Evolutionary conservation across 345 rosid species (phyloP).

Genomic region (Populus deltoides): DNA sequence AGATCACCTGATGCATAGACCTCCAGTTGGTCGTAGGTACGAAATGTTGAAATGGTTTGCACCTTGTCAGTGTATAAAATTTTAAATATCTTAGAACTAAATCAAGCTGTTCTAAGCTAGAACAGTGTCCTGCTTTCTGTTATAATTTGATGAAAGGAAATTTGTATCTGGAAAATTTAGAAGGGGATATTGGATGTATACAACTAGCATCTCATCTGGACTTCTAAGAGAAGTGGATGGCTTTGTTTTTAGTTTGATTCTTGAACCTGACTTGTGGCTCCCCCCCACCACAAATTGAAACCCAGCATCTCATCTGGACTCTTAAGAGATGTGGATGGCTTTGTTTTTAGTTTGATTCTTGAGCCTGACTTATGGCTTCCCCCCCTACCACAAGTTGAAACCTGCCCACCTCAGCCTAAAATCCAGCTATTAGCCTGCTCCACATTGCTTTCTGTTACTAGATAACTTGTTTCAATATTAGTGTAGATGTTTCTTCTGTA

Average conservation of each 20-base stretch:
- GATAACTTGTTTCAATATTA: neutral
- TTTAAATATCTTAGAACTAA: neutral
- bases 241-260: neutral
- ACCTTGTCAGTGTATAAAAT: neutral
- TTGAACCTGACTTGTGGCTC: neutral
- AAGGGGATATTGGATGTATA: neutral
- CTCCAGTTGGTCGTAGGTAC: slow-evolving; percentile 44
- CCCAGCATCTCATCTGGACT: neutral
- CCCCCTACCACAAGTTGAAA: neutral
- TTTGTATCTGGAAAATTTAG: neutral
- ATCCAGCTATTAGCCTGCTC: neutral
- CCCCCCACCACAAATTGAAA: neutral
- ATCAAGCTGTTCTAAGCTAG: neutral
- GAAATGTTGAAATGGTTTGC: neutral
- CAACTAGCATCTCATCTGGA: neutral
- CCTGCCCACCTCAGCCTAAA: neutral
- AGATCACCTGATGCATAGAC: slow-evolving; percentile 45
- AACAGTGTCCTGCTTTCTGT: neutral
- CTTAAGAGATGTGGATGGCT: neutral
- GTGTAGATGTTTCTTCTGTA: neutral
- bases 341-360: neutral
- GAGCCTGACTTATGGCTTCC: neutral
- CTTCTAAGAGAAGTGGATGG: neutral
- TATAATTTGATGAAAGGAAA: neutral
- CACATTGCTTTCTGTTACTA: neutral